These are phyloP conservation scores for Cardiospermum halicacabum DNA, from an alignment of 345 rosid genomes.

Conservation along the genomic window DNA sequence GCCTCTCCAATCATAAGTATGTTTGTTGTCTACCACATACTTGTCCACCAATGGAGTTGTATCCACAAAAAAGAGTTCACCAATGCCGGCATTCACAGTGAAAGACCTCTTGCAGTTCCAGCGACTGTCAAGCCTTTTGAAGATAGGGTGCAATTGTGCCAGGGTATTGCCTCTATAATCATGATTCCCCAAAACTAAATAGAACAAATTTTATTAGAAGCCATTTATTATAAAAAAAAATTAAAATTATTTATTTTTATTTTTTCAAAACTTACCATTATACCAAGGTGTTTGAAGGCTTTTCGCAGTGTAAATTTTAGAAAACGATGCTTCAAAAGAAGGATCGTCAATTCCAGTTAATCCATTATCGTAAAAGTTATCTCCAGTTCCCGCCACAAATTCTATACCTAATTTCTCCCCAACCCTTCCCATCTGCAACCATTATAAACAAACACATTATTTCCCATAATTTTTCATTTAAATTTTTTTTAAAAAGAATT, in stretches of 20 bases:
- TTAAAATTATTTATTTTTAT: no score
- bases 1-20: conserved; percentile 34
- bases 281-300: conserved; percentile 53
- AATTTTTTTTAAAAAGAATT: no score
- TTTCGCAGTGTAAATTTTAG: conserved; percentile 33
- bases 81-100: conserved; percentile 23
- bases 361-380: conserved; percentile 27
- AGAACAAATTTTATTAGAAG: neutral
- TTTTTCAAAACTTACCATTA: conserved; percentile 21
- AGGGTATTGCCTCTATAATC: conserved; percentile 34
- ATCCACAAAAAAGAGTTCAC: conserved; percentile 28
- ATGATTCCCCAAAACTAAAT: conserved; percentile 35
- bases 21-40: conserved; percentile 15
- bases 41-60: conserved; percentile 30
- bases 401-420: conserved; percentile 40
- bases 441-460: neutral
- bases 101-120: conserved; percentile 34
- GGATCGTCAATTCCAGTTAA: conserved; percentile 36
- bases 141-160: conserved; percentile 24
- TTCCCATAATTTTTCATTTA: neutral
- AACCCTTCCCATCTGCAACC: conserved; percentile 42
- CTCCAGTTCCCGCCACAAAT: neutral
- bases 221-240: no score
- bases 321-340: conserved; percentile 37
- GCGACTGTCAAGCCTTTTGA: conserved; percentile 16